phyloP scores from a whole-genome alignment of 495 filamentous ascomycete species.

The Penicillium herquei region DNA sequence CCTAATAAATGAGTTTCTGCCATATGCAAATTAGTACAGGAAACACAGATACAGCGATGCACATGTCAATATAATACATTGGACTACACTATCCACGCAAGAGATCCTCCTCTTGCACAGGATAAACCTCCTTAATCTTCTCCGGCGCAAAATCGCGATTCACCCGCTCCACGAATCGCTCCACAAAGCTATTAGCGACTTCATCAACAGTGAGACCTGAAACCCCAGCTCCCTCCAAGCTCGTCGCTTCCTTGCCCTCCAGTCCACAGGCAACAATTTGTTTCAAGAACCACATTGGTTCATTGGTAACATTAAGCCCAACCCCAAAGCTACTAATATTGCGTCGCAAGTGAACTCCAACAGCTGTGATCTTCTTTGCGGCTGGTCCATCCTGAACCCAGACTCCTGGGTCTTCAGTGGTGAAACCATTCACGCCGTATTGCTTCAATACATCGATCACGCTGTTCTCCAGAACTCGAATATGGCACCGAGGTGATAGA shows the following conservation, averaged over 20 bases:
- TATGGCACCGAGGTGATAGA: constrained; percentile 61
- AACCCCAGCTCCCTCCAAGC: constrained; percentile 49
- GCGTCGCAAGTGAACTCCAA: constrained; percentile 84
- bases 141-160: constrained; percentile 45
- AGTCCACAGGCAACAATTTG: constrained; percentile 87
- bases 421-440: constrained; percentile 55
- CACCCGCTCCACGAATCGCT: constrained; percentile 37
- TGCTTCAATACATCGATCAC: constrained; percentile 61
- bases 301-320: constrained; percentile 74
- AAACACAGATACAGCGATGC: no score
- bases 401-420: constrained; percentile 79
- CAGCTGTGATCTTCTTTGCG: constrained; percentile 75
- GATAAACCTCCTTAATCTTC: constrained; percentile 44
- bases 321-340: constrained; percentile 86
- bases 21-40: no score
- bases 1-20: no score
- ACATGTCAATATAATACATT: background rate
- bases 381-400: constrained; percentile 56
- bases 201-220: constrained; percentile 24
- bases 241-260: constrained; percentile 73
- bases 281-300: constrained; percentile 64
- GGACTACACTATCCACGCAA: background rate
- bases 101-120: constrained; percentile 36
- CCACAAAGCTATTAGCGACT: constrained; percentile 41
- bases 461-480: constrained; percentile 70